Base-by-base conservation (phyloP, 352 stramenopile species). In the Phytophthora pistaciae region DNA sequence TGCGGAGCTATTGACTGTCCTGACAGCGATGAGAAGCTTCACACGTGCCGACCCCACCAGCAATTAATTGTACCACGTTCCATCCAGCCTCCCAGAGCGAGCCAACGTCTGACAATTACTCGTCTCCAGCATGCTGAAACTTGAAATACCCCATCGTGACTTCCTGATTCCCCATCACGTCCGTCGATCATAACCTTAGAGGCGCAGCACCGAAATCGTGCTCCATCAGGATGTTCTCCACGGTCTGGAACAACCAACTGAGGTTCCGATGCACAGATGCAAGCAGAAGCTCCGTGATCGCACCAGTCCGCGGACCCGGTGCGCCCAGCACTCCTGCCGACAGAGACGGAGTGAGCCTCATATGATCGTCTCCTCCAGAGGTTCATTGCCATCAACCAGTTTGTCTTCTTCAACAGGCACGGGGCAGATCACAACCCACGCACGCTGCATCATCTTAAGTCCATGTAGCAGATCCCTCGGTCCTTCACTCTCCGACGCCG, bases 221-320 rank as follows among this genome's bases (percentile, higher is more conserved):
- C 59, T 82, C 79, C 70, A 89, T 82, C 18, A 89, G 49, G 48
- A 89, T 82, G 40, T 89, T 89, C 58, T 90, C 82, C 16, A 90
- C 78, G 0, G 78, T 80, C 57, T 86, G 79, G 36, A 85, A 84
- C 10, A 87, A 58, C 56, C 78, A 82, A 13, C 68, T 64, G 4
- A 87, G 56, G 60, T 86, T 90, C 18, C 82, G 79, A 53, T 84
- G 73, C 11, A 87, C 75, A 0, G 77, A 67, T 21, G 72, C 63
- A 42, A 90, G 75, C n/a, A 86, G 77, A 1, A 89, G 65, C 42
- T 89, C 81, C 0, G 81, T 89, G 5, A 89, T 61, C 5, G 66
- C 69, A 27, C 78, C 78, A 5, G 75, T 76, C 25, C 75, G 72
- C 33, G 75, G 65, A 1, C 67, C 68, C 2, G 56, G 57, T 3